These are phyloP conservation scores for Erythrophleum ivorense DNA, from an alignment of 331 rosid species.

Conservation along the genomic window DNA sequence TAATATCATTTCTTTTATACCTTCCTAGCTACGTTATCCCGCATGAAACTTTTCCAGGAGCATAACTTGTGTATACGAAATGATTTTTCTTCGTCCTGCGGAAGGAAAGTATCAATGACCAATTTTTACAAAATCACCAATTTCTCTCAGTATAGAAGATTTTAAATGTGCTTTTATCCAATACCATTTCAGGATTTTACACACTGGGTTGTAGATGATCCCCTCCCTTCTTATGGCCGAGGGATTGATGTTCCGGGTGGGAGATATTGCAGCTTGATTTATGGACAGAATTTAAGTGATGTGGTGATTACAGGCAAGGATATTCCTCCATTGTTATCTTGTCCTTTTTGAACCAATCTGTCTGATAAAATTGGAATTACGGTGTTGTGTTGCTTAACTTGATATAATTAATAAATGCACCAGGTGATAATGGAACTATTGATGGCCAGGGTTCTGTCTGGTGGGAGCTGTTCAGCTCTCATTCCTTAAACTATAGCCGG, in stretches of 20 bases:
- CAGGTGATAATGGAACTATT: slow-evolving; percentile 74
- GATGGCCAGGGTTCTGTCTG: slow-evolving; percentile 76
- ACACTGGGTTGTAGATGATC: slow-evolving; percentile 56
- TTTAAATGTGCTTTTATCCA: not conserved
- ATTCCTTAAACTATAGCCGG: slow-evolving; percentile 60
- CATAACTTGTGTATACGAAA: not conserved
- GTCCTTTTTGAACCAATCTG: not conserved
- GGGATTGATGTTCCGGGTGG: slow-evolving; percentile 58
- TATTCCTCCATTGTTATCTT: not conserved
- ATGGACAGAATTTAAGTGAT: slow-evolving; percentile 58
- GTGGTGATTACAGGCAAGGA: slow-evolving; percentile 69
- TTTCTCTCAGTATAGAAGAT: not conserved
- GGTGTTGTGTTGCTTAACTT: slow-evolving; percentile 18
- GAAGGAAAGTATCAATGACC: not conserved
- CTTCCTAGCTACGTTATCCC: not conserved
- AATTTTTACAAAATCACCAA: slow-evolving; percentile 6
- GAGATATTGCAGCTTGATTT: slow-evolving; percentile 66
- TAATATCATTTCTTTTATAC: not conserved
- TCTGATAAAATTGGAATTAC: not conserved
- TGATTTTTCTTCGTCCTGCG: slow-evolving; percentile 10
- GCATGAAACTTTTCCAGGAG: not conserved
- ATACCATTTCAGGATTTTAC: slow-evolving; percentile 45
- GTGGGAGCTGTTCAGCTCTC: slow-evolving; percentile 60
- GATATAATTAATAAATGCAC: slow-evolving; percentile 9
- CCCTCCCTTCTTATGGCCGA: slow-evolving; percentile 72